Evolutionary conservation across 306 rosid species (phyloP).

Genomic region (Castanea sativa): DNA sequence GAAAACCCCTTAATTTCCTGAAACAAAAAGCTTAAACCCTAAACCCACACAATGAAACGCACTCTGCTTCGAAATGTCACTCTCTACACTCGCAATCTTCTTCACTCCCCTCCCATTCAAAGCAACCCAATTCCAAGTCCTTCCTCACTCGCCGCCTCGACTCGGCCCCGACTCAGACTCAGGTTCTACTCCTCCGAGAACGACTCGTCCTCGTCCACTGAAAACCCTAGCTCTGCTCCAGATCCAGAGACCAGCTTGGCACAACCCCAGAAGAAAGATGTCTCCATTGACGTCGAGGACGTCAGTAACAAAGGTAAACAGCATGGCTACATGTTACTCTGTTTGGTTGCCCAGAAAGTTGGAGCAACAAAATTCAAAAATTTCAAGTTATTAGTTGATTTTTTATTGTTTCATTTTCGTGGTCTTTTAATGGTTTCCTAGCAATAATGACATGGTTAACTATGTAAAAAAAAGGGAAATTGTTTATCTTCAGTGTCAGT

Average conservation of each 20-base stretch:
- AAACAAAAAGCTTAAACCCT: not conserved
- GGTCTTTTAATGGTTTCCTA: not conserved
- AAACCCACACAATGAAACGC: not conserved
- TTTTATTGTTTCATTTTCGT: not conserved
- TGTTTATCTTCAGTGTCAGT: not conserved
- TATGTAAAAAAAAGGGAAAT: not conserved
- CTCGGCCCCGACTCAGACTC: not conserved
- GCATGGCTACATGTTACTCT: not conserved
- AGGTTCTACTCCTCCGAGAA: not conserved
- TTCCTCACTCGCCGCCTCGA: not conserved
- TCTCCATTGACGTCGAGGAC: conserved; percentile 30
- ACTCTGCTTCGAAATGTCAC: not conserved
- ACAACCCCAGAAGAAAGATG: conserved; percentile 3
- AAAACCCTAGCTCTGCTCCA: not conserved
- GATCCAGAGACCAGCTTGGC: not conserved
- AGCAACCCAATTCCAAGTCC: not conserved
- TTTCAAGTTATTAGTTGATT: not conserved
- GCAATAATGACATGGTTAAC: not conserved
- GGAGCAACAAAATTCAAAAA: no score
- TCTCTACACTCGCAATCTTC: not conserved
- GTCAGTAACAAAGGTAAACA: conserved; percentile 56
- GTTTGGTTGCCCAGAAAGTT: conserved; percentile 3
- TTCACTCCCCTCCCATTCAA: no score
- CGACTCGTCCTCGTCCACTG: not conserved
- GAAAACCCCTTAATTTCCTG: no score